Evolutionary conservation across 2,329 filamentous ascomycete genomes (phyloP).

Genomic region (Clarireedia hainanense): DNA sequence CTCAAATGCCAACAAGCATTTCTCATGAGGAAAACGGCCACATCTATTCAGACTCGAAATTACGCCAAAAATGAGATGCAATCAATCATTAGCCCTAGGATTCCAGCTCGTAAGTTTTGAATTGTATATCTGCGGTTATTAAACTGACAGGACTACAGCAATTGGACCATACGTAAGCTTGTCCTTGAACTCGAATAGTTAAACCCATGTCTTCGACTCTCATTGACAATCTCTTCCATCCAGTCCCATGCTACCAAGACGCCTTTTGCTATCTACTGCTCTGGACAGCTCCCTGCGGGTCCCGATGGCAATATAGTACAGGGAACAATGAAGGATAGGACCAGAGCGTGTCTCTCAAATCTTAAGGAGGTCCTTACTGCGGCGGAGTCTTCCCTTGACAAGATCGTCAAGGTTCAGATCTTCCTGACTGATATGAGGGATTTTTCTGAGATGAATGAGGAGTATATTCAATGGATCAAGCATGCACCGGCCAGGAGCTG

Average conservation of each 20-base stretch:
- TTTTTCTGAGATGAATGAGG: constrained; percentile 80
- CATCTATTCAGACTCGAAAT: not conserved
- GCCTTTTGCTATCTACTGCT: constrained; percentile 57
- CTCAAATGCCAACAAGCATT: not conserved
- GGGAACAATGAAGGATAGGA: constrained; percentile 55
- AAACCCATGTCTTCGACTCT: not conserved
- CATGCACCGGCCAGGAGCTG: constrained; percentile 85
- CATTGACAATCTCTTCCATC: not conserved
- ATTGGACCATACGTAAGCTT: constrained; percentile 53
- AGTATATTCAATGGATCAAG: constrained; percentile 75
- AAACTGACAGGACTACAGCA: constrained; percentile 33
- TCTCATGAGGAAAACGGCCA: not conserved
- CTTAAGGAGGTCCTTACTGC: constrained; percentile 75
- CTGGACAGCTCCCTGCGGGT: constrained; percentile 38
- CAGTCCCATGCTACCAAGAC: constrained; percentile 63
- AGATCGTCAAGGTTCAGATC: constrained; percentile 85
- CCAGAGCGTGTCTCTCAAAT: constrained; percentile 61
- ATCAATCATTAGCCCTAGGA: not conserved
- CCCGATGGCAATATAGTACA: constrained; percentile 22
- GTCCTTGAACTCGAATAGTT: not conserved
- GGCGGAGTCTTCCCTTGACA: constrained; percentile 68
- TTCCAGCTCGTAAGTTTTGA: constrained; percentile 7
- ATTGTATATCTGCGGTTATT: too few species aligned
- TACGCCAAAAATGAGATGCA: not conserved
- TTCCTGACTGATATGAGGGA: constrained; percentile 89